phyloP scores from a whole-genome alignment of 352 stramenopile genomes.

The Lagenidium sp. region DNA sequence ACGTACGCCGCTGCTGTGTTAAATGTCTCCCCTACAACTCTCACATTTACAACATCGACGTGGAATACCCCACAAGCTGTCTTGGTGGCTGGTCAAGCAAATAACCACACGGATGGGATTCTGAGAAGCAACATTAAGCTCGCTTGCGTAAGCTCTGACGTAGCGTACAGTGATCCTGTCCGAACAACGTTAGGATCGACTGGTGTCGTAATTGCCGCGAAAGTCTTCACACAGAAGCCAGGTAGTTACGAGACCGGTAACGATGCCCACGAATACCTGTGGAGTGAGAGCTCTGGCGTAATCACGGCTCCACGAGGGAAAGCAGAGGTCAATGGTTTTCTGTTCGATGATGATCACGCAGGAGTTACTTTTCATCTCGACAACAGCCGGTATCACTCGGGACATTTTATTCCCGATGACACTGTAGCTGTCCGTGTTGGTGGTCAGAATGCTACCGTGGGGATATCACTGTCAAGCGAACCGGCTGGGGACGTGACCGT shows the following conservation, averaged over 20 bases:
- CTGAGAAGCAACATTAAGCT: conserved; percentile 25
- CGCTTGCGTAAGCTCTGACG: conserved; percentile 22
- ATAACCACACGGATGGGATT: conserved; percentile 26
- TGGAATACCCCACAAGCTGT: conserved; percentile 29
- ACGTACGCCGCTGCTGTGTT: not conserved
- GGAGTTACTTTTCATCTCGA: conserved; percentile 28
- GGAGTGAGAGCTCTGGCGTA: conserved; percentile 30
- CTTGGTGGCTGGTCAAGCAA: conserved; percentile 18
- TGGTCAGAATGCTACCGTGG: conserved; percentile 32
- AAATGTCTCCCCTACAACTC: conserved; percentile 11
- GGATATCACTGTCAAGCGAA: conserved; percentile 26
- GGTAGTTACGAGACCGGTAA: conserved; percentile 53
- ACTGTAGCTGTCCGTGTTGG: conserved; percentile 24
- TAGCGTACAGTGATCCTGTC: conserved; percentile 24
- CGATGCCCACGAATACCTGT: conserved; percentile 33
- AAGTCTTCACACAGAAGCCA: conserved; percentile 38
- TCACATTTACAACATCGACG: conserved; percentile 34
- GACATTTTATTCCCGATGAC: no score
- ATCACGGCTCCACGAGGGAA: conserved; percentile 27
- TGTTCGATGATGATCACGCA: conserved; percentile 44
- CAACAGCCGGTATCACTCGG: conserved; percentile 19
- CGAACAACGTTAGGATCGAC: conserved; percentile 10
- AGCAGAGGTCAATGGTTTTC: conserved; percentile 21
- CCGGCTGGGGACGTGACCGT: conserved; percentile 6
- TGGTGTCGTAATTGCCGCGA: conserved; percentile 26